These are phyloP conservation scores for Diaporthe eres DNA, from an alignment of 2,329 filamentous ascomycete genomes.

Conservation along the genomic window DNA sequence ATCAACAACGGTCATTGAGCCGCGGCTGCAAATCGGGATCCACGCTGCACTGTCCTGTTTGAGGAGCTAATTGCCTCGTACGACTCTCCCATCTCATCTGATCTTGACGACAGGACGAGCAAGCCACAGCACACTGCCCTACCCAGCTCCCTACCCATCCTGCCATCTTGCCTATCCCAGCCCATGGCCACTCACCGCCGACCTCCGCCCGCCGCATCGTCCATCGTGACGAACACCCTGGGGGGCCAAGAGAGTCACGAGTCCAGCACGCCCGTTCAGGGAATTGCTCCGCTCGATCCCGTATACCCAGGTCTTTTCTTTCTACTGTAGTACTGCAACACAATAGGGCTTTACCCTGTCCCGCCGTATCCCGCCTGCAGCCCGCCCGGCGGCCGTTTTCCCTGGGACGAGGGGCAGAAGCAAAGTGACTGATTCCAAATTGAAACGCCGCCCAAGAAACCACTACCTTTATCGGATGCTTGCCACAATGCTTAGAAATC, in stretches of 20 bases:
- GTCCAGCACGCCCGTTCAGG: conserved; percentile 6
- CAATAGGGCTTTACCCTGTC: not conserved
- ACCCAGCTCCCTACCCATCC: too few species aligned
- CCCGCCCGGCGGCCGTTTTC: conserved; percentile 22
- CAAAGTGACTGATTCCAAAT: conserved; percentile 4
- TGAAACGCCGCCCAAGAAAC: conserved; percentile 1
- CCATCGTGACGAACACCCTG: conserved; percentile 4
- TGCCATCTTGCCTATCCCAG: not conserved
- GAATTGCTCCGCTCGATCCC: conserved; percentile 11
- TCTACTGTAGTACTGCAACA: not conserved
- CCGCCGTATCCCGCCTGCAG: not conserved
- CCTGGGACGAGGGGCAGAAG: not conserved
- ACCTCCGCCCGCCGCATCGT: conserved; percentile 16
- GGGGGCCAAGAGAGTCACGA: conserved; percentile 30
- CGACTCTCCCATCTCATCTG: conserved; percentile 25
- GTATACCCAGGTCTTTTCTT: not conserved
- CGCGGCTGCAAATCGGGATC: conserved; percentile 13
- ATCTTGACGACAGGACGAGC: not conserved
- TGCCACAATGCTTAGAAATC: conserved; percentile 31
- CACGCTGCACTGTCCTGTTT: conserved; percentile 30
- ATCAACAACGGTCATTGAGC: not conserved
- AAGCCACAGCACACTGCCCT: not conserved
- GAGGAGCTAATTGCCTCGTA: conserved; percentile 26
- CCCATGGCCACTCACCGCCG: conserved; percentile 11
- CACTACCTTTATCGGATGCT: not conserved